These are phyloP conservation scores for Phialocephala sp. DNA, from an alignment of 2,329 filamentous ascomycete species.

Conservation along the genomic window DNA sequence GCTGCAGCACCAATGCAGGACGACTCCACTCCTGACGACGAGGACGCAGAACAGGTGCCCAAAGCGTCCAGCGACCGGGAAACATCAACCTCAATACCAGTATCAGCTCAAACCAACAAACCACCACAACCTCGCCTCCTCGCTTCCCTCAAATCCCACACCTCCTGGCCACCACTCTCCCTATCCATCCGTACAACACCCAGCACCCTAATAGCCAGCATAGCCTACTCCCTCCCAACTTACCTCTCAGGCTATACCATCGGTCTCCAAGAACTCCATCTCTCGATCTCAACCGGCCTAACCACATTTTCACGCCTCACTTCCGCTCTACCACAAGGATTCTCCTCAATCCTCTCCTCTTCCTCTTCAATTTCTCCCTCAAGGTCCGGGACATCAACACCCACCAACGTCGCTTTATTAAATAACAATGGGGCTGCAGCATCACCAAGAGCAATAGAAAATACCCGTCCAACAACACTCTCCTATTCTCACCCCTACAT, in stretches of 20 bases:
- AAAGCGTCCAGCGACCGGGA: neutral
- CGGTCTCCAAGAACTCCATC: slow-evolving; percentile 86
- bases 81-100: neutral
- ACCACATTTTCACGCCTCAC: slow-evolving; percentile 55
- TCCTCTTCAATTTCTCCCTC: slow-evolving; percentile 20
- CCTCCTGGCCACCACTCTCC: slow-evolving; percentile 77
- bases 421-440: neutral
- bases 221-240: slow-evolving; percentile 84
- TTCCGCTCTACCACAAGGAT: slow-evolving; percentile 55
- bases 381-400: slow-evolving; percentile 39
- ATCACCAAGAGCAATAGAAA: slow-evolving; percentile 2
- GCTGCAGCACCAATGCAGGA: slow-evolving; percentile 39
- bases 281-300: slow-evolving; percentile 46
- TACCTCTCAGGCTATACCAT: slow-evolving; percentile 83
- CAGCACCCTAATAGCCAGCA: slow-evolving; percentile 73
- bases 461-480: slow-evolving; percentile 37
- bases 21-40: slow-evolving; percentile 18
- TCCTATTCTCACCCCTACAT: slow-evolving; percentile 70
- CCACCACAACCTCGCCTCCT: slow-evolving; percentile 56
- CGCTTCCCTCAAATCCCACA: slow-evolving; percentile 81
- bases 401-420: slow-evolving; percentile 30
- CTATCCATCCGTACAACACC: slow-evolving; percentile 77
- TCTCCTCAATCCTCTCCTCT: slow-evolving; percentile 46
- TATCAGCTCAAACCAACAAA: neutral
- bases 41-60: slow-evolving; percentile 1